A percentile compares a stretch with the other conserved stretches of the same genome.
phyloP scores from a whole-genome alignment of 148 eudicot species.

The Vaccinium myrtillus region DNA sequence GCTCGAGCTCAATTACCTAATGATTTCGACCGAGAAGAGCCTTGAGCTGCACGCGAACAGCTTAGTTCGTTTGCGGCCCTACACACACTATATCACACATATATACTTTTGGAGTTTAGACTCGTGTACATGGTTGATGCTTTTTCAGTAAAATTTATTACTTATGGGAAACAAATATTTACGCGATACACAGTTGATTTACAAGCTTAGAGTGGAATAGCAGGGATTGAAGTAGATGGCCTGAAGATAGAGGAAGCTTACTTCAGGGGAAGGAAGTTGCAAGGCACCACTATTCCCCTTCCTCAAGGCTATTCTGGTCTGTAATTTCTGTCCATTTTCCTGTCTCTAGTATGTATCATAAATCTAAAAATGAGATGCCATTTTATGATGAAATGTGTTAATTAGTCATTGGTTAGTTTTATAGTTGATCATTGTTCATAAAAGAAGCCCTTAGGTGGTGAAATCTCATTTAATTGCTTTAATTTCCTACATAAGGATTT shows the following conservation, averaged over 20 bases:
- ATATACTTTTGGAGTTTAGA: too few species aligned
- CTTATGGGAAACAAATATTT: too few species aligned
- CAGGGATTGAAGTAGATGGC: constrained; percentile 74
- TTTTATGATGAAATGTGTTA: neutral
- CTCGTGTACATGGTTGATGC: too few species aligned
- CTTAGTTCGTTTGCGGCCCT: too few species aligned
- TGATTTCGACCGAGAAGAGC: too few species aligned
- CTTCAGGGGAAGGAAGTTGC: constrained; percentile 89
- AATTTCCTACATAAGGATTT: neutral
- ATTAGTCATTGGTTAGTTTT: neutral
- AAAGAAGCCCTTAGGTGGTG: neutral
- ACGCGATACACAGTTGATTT: neutral
- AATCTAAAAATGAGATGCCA: neutral
- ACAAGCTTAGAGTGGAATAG: neutral
- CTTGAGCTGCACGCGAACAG: too few species aligned
- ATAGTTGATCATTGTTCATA: neutral
- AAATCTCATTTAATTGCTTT: neutral
- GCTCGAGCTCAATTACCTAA: too few species aligned
- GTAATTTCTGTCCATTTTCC: constrained; percentile 23
- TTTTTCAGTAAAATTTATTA: too few species aligned
- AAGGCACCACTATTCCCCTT: constrained; percentile 61
- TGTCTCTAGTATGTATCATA: neutral
- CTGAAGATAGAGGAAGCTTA: constrained; percentile 67
- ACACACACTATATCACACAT: too few species aligned
- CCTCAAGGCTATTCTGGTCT: constrained; percentile 79